Conservation (phyloP, 208 protist genomes). For the Crithidia expoeki region DNA sequence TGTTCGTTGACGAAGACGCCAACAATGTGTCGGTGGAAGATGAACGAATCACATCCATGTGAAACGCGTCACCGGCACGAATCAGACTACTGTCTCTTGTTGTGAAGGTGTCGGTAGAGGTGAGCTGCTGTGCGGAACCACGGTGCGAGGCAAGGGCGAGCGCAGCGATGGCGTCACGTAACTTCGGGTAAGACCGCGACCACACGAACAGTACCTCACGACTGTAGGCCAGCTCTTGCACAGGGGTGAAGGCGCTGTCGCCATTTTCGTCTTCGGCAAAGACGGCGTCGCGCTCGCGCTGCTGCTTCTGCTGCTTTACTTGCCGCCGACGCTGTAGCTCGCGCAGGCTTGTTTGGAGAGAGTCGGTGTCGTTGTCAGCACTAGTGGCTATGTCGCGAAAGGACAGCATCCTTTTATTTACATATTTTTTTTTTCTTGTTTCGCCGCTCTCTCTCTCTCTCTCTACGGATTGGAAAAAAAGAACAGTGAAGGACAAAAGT, state of each 20-base stretch:
- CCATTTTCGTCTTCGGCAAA: conserved; percentile 1
- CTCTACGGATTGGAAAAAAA: conserved; percentile 5
- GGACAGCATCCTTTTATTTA: conserved; percentile 17
- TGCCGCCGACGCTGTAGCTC: conserved; percentile 28
- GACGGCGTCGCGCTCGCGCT: not conserved
- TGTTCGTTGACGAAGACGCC: not conserved
- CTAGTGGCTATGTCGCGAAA: conserved; percentile 29
- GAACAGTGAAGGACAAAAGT: not conserved
- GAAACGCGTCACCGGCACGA: too few species aligned
- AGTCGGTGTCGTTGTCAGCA: conserved; percentile 21
- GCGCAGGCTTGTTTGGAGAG: conserved; percentile 17
- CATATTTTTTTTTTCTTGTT: conserved; percentile 9
- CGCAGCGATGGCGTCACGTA: conserved; percentile 16
- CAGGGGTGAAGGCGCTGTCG: not conserved
- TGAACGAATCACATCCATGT: too few species aligned
- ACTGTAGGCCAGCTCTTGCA: conserved; percentile 30
- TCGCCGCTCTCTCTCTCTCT: not conserved
- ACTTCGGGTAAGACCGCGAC: conserved; percentile 21
- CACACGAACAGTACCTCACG: conserved; percentile 31
- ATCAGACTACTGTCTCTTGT: too few species aligned
- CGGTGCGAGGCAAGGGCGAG: not conserved
- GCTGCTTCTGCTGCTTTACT: conserved; percentile 19
- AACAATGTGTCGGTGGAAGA: too few species aligned
- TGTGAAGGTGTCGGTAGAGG: too few species aligned
- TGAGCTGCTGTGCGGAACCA: too few species aligned